Evolutionary conservation across 495 filamentous ascomycete species (phyloP), one percentile per base, ranked within the genome.

Genomic region (Penicillium verhagenii): DNA sequence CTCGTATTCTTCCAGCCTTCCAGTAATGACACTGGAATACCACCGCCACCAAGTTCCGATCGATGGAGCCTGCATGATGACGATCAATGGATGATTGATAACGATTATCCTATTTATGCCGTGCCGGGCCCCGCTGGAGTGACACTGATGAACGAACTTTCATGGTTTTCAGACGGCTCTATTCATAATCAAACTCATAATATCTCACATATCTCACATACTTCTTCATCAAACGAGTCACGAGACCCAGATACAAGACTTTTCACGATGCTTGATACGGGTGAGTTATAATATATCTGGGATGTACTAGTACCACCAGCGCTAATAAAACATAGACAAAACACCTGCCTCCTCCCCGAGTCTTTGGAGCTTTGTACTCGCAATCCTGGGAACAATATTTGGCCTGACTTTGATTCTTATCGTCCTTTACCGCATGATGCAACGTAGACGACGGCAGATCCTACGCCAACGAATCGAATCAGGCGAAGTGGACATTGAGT

Each of bases 341-440:
- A 33, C 47, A 21, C 48, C 58, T 23, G 59, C 35, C 18, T 60
- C 52, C 43, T 45, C 89, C 9, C 87, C 87, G 1, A 85, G 80
- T 25, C 76, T 96, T 1, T 97, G 92, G 92, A 80, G 88, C 1
- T 93, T 96, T 59, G 72, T 92, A 38, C 75, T 96, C 23, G 85
- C 92, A 46, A 87, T 96, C 37, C 60, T 92, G n/a, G 91, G 78
- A 6, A 83, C 91, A 0, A 77, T 96, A 10, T 56, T 93, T 0
- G 63, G 79, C 25, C 73, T 94, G 39, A 79, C 90, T 24, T 76
- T 79, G 6, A 49, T 79, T 1, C 88, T 86, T 4, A 89, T 87
- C 0, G 52, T 86, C 13, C 65, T 81, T 25, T 94, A 96, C 85
- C 90, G 91, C 59, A 69, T 85, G 28, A 73, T 91, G 13, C 87